These are phyloP conservation scores for Saccharomycopsis vini DNA, from an alignment of 805 yeast species.

Conservation along the genomic window DNA sequence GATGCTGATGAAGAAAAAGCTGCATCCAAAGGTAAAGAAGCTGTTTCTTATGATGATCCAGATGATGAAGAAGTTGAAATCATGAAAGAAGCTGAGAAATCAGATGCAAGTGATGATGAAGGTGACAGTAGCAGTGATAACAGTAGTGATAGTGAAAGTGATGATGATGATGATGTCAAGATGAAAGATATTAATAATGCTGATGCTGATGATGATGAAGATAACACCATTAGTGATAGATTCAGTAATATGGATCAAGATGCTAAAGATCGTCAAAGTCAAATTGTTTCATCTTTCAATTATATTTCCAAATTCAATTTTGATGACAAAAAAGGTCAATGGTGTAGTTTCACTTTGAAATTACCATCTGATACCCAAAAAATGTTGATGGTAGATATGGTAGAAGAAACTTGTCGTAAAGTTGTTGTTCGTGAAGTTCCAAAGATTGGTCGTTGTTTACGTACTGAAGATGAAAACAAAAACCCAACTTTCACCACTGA, in stretches of 20 bases:
- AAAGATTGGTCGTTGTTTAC: slow-evolving; percentile 85
- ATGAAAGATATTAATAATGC: slow-evolving; percentile 25
- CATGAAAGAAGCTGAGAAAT: slow-evolving; percentile 73
- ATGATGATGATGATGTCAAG: slow-evolving; percentile 30
- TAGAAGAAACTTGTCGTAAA: slow-evolving; percentile 82
- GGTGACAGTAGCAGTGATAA: slow-evolving; percentile 30
- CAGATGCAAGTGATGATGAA: slow-evolving; percentile 38
- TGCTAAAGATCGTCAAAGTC: slow-evolving; percentile 81
- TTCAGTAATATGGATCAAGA: slow-evolving; percentile 37
- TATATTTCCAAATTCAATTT: slow-evolving; percentile 75
- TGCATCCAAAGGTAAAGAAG: slow-evolving; percentile 62
- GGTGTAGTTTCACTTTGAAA: slow-evolving; percentile 88
- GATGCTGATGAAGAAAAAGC: slow-evolving; percentile 57
- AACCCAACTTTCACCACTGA: slow-evolving; percentile 82
- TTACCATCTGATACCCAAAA: slow-evolving; percentile 82
- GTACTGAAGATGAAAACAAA: slow-evolving; percentile 63
- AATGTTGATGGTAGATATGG: slow-evolving; percentile 91
- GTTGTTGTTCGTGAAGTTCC: slow-evolving; percentile 92
- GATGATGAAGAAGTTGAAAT: slow-evolving; percentile 92
- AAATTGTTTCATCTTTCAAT: slow-evolving; percentile 63
- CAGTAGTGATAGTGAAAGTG: slow-evolving; percentile 27
- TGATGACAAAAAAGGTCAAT: slow-evolving; percentile 79
- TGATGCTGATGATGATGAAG: slow-evolving; percentile 22
- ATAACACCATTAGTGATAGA: slow-evolving; percentile 15
- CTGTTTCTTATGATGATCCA: slow-evolving; percentile 88